phyloP scores from a whole-genome alignment of 371 early-diverging fungal species.

The Nematocida ironsii region DNA sequence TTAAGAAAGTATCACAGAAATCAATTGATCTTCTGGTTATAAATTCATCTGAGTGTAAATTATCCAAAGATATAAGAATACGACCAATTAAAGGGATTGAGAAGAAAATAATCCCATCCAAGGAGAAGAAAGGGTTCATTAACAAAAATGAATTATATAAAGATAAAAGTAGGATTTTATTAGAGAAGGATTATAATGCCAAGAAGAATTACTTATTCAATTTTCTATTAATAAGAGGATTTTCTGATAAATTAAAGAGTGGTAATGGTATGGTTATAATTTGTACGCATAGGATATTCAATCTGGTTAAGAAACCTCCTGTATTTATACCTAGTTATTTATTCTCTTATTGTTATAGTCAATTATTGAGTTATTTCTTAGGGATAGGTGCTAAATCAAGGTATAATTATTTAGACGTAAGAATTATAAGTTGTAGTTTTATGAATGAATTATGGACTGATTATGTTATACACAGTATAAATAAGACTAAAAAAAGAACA shows the following conservation, averaged over 20 bases:
- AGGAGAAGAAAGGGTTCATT: constrained; percentile 46
- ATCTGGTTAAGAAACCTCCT: neutral
- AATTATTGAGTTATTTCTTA: constrained; percentile 28
- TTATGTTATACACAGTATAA: neutral
- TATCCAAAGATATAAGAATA: neutral
- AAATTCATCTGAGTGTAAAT: neutral
- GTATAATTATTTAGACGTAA: constrained; percentile 35
- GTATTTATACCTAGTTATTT: constrained; percentile 19
- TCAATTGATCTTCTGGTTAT: constrained; percentile 43
- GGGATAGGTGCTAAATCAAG: constrained; percentile 47
- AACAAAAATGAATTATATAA: constrained; percentile 39
- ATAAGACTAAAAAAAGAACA: neutral
- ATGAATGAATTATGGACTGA: neutral
- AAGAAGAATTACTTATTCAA: constrained; percentile 32
- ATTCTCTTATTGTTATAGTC: constrained; percentile 57
- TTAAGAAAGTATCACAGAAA: constrained; percentile 24
- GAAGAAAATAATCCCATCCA: constrained; percentile 47
- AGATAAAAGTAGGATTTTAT: constrained; percentile 25
- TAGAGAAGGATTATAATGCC: constrained; percentile 50
- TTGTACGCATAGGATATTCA: neutral
- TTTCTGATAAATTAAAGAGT: constrained; percentile 11
- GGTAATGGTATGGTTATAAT: constrained; percentile 46
- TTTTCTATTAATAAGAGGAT: constrained; percentile 46
- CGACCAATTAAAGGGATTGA: constrained; percentile 20
- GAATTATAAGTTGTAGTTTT: constrained; percentile 3